Base-by-base conservation (phyloP, 441 rosid genomes). In the Geranium incanum region DNA sequence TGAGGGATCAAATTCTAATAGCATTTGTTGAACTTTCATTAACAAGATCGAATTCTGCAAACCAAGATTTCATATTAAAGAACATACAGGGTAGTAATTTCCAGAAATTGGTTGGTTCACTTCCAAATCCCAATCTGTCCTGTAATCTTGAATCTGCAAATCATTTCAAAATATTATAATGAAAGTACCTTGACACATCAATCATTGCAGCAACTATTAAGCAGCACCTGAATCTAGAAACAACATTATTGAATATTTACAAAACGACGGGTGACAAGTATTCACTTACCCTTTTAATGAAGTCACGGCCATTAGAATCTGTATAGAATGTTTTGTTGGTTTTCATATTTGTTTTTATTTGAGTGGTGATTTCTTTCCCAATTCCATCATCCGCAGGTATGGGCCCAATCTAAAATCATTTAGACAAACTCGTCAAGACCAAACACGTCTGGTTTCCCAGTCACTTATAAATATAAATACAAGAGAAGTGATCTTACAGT, bases 281-380 rank as follows among this genome's bases (percentile, higher is more conserved):
- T 23, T 71, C 80, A 74, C 86, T 69, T 84, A 92, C 99, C 91
- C 97, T 80, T 86, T 85, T 86, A 70, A 95, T 87, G 77, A 90
- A 92, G 76, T 95, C 99, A 60, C 99, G 98, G 59, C 98, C 99
- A 86, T 86, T 92, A 21, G 99, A 92, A 78, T 95, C 99, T 18
- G 97, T 90, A 83, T 87, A 95, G 86, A 95, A 95, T 69, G 96
- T 95, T 78, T 83, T 88, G 60, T 87, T 81, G 74, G 84, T 89
- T 62, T 80, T 75, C 86, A 92, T 73, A 67, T 85, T 78, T 21
- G 96, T 88, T 67, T 84, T 84, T 76, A 95, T 86, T 75, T 92
- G 95, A 57, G 99, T 80, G 45, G 79, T 89, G 68, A 92, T 86
- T 80, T 95, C 99, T 82, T 95, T 95, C 66, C 99, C 99, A 62